These are phyloP conservation scores for Plenodomus biglobosus DNA, from an alignment of 2,329 filamentous ascomycete genomes.

Conservation along the genomic window DNA sequence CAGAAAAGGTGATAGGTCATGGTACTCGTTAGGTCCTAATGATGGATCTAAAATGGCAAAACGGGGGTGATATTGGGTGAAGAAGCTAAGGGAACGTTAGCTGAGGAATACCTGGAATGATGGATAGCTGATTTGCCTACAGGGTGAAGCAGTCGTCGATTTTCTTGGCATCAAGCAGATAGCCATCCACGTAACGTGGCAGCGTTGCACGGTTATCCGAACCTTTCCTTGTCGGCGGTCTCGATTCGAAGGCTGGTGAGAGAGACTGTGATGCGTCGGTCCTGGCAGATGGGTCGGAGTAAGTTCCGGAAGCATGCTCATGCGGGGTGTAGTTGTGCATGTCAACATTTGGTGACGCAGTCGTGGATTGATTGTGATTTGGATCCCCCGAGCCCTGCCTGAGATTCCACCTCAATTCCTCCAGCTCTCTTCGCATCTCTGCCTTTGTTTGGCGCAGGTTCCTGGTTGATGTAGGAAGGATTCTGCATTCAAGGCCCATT, in stretches of 20 bases:
- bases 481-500: slow-evolving; percentile 41
- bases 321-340: slow-evolving; percentile 30
- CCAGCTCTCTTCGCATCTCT: slow-evolving; percentile 43
- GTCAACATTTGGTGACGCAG: slow-evolving; percentile 32
- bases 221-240: slow-evolving; percentile 27
- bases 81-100: slow-evolving; percentile 33
- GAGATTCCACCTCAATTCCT: slow-evolving; percentile 42
- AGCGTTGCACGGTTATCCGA: slow-evolving; percentile 25
- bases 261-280: slow-evolving; percentile 34
- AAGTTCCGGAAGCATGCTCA: slow-evolving; percentile 28
- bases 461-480: slow-evolving; percentile 41
- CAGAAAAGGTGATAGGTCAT: slow-evolving; percentile 40
- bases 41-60: slow-evolving; percentile 40
- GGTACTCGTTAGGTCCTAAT: slow-evolving; percentile 37
- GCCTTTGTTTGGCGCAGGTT: slow-evolving; percentile 44
- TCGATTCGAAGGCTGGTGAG: slow-evolving; percentile 33
- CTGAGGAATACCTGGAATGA: neutral
- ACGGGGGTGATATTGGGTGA: slow-evolving; percentile 37
- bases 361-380: slow-evolving; percentile 26
- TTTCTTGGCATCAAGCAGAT: slow-evolving; percentile 35
- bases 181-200: slow-evolving; percentile 34
- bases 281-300: slow-evolving; percentile 30
- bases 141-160: slow-evolving; percentile 42
- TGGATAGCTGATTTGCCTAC: slow-evolving; percentile 18
- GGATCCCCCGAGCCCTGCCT: slow-evolving; percentile 32